Base-by-base conservation (phyloP, 805 yeast genomes). In the Lachancea meyersii region DNA sequence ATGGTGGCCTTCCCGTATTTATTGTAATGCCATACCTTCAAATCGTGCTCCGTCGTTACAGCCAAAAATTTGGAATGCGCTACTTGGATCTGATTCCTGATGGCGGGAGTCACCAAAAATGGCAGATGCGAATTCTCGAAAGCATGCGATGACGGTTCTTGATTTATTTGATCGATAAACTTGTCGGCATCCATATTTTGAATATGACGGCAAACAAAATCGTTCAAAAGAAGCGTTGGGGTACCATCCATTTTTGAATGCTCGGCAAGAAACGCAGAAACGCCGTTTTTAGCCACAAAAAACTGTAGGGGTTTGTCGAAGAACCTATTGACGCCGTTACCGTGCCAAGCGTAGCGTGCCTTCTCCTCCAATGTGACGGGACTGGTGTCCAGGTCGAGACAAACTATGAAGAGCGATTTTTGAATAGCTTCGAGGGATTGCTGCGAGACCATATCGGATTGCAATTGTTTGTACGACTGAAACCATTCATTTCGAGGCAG, bases 241-340 rank as follows among this genome's bases (percentile, higher is more conserved):
- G 96, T 86, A 48, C 97, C 98, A 65, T 91, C 98, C 97, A 91
- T 91, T 71, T 79, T 84, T 18, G 97, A 87, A 70, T 91, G 98
- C 70, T 91, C 98, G 48, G 95, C 97, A 59, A 88, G 67, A 69
- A 89, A 91, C 1, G 97, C 97, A 6, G 96, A 86, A 49, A 79
- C 73, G 46, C 93, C 96, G 64, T 87, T 88, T 48, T 77, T 80
- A 46, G 84, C 70, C 42, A 91, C 79, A 53, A 88, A 75, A 62
- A 86, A 80, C 70, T 91, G 93, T 47, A 85, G 69, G 3, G 96
- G 91, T 71, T 91, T 91, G 71, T 91, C 97, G 63, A 76, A 91
- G 71, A 75, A 91, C 56, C 98, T 75, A 72, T 93, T 91, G 54
- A 71, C 66, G 43, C 97, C 96, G 65, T 87, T 77, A n/a, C 97